Conservation (phyloP, 345 rosid species). For the Citrus inodora region DNA sequence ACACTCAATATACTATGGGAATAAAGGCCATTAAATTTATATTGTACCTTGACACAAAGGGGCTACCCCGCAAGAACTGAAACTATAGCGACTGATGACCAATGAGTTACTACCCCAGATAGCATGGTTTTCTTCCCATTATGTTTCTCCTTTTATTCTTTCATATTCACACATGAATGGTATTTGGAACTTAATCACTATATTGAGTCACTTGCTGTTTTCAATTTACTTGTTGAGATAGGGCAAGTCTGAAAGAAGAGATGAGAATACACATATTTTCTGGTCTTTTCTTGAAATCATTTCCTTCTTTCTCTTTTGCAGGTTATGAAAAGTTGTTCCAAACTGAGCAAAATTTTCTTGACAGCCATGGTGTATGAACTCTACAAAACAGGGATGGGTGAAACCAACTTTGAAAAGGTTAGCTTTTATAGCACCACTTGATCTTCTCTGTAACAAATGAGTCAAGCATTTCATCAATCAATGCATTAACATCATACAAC, state of each 20-base stretch:
- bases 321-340: slow-evolving; percentile 76
- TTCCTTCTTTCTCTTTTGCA: slow-evolving; percentile 21
- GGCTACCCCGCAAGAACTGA: not conserved
- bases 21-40: not conserved
- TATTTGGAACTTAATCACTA: not conserved
- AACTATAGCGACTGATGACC: not conserved
- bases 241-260: not conserved
- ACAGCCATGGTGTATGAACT: slow-evolving; percentile 94
- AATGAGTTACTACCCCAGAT: not conserved
- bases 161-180: not conserved
- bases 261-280: not conserved
- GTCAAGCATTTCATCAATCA: too few species aligned
- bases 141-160: not conserved
- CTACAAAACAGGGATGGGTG: slow-evolving; percentile 91
- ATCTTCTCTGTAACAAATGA: not conserved
- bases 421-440: not conserved
- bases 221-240: not conserved
- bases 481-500: too few species aligned
- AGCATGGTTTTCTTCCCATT: not conserved
- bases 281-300: not conserved
- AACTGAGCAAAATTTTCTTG: slow-evolving; percentile 75
- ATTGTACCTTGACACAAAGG: not conserved
- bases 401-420: slow-evolving; percentile 87
- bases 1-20: not conserved
- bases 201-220: not conserved